Evolutionary conservation across 805 yeast species (phyloP).

Genomic region (Metahyphopichia silvanorum): DNA sequence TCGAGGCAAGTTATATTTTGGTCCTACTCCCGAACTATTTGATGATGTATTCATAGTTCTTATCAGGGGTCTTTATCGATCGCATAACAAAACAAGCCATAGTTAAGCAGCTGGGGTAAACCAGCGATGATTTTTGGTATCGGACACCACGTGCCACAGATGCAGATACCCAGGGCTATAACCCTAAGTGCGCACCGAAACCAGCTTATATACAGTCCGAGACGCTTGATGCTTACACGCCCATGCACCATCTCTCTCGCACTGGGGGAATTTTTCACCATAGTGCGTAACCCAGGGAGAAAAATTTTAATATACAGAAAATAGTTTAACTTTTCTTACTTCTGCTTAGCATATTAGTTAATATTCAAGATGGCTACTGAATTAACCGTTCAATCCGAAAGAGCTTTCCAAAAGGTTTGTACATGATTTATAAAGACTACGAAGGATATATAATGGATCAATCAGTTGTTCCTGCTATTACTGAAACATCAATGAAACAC

Average conservation of each 20-base stretch:
- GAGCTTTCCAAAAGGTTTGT: slow-evolving; percentile 99
- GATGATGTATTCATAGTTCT: neutral
- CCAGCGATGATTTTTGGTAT: no score
- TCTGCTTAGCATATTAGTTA: slow-evolving; percentile 5
- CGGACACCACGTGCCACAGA: no score
- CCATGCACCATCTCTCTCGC: no score
- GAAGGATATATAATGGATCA: neutral
- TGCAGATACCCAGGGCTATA: no score
- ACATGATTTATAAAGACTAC: slow-evolving; percentile 4
- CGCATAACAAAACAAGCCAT: no score
- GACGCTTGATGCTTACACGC: no score
- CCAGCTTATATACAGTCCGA: no score
- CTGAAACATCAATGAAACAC: neutral
- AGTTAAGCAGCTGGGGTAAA: no score
- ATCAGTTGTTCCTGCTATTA: neutral
- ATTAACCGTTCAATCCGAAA: slow-evolving; percentile 99
- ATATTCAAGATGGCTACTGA: slow-evolving; percentile 89
- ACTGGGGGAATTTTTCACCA: slow-evolving; percentile 14
- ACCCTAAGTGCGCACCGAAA: no score
- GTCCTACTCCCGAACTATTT: slow-evolving; percentile 1
- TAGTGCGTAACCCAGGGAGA: slow-evolving; percentile 1
- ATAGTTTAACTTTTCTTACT: slow-evolving; percentile 1
- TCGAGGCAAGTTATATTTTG: slow-evolving; percentile 4
- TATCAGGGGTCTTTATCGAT: neutral
- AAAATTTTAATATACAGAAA: slow-evolving; percentile 4